Evolutionary conservation across 805 yeast genomes (phyloP).

Genomic region (Yamadazyma paraphyllophila): DNA sequence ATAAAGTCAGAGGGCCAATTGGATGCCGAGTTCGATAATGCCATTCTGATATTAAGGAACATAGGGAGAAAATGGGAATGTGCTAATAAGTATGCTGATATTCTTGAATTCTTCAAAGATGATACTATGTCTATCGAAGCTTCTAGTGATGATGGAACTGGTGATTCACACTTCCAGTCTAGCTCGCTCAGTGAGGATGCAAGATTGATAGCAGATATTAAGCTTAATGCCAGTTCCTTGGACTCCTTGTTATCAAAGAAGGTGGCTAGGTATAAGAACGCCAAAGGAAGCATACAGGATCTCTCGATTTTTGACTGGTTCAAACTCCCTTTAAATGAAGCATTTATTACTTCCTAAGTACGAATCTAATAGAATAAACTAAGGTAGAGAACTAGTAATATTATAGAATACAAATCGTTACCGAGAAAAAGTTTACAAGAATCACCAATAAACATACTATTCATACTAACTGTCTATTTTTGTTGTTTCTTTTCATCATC

Average conservation of each 20-base stretch:
- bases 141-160: conserved; percentile 10
- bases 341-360: conserved; percentile 5
- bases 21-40: conserved; percentile 13
- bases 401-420: not conserved
- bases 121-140: conserved; percentile 12
- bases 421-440: no score
- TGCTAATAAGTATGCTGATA: conserved; percentile 17
- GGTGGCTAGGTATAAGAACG: conserved; percentile 13
- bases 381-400: no score
- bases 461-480: not conserved
- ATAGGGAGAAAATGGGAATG: conserved; percentile 17
- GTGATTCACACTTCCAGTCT: conserved; percentile 6
- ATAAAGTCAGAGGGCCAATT: conserved; percentile 10
- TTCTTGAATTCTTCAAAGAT: conserved; percentile 17
- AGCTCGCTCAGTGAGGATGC: conserved; percentile 12
- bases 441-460: not conserved
- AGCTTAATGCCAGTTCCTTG: conserved; percentile 17
- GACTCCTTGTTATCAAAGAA: conserved; percentile 16
- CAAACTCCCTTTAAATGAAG: conserved; percentile 14
- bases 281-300: conserved; percentile 11
- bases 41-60: conserved; percentile 9
- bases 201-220: conserved; percentile 16
- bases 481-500: conserved; percentile 13
- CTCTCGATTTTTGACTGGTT: conserved; percentile 18
- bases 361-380: not conserved